These are phyloP conservation scores for Asterochloris erici DNA, from an alignment of 139 green algal species.

Conservation along the genomic window DNA sequence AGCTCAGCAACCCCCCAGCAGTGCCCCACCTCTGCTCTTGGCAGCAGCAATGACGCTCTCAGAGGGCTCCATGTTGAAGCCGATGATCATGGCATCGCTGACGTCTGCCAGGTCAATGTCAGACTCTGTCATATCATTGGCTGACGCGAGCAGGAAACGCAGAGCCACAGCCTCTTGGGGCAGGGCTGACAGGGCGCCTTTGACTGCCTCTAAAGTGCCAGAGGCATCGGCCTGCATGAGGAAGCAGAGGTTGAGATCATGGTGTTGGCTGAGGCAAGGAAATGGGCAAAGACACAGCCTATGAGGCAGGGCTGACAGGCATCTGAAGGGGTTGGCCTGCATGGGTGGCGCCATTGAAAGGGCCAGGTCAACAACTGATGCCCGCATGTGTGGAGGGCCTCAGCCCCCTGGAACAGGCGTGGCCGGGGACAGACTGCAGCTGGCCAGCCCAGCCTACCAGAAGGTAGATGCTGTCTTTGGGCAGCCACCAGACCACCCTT, in stretches of 20 bases:
- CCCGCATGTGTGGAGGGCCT: too few species aligned
- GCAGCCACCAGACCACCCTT: too few species aligned
- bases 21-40: slow-evolving; percentile 54
- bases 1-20: background rate
- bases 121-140: slow-evolving; percentile 77
- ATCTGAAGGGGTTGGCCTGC: too few species aligned
- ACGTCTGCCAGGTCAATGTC: slow-evolving; percentile 93
- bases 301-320: too few species aligned
- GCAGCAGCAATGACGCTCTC: slow-evolving; percentile 66
- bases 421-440: too few species aligned
- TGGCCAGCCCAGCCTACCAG: too few species aligned
- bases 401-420: too few species aligned
- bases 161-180: slow-evolving; percentile 80
- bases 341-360: too few species aligned
- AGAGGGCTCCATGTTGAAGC: slow-evolving; percentile 76
- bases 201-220: slow-evolving; percentile 90
- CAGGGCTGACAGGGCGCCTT: slow-evolving; percentile 71
- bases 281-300: too few species aligned
- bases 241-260: background rate
- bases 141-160: slow-evolving; percentile 82
- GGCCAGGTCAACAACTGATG: too few species aligned
- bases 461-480: too few species aligned
- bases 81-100: slow-evolving; percentile 66
- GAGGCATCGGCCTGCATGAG: slow-evolving; percentile 72
- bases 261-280: too few species aligned